phyloP scores from a whole-genome alignment of 345 rosid genomes.

The Corymbia maculata region DNA sequence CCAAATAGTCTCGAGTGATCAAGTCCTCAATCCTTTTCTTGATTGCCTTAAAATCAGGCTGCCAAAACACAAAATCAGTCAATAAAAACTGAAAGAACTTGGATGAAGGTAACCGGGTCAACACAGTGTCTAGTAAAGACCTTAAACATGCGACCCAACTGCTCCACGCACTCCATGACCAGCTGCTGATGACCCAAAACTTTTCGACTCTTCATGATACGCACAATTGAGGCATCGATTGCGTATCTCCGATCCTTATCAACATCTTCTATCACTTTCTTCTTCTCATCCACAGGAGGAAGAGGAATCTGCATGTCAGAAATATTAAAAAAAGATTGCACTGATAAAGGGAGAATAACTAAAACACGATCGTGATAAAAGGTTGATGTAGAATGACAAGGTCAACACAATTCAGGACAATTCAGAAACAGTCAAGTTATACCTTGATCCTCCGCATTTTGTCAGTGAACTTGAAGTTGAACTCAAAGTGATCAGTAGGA shows the following conservation, averaged over 20 bases:
- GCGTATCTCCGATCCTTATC: constrained; percentile 89
- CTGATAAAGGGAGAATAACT: background rate
- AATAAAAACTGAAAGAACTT: background rate
- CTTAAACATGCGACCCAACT: constrained; percentile 94
- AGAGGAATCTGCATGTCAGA: constrained; percentile 62
- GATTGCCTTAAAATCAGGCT: constrained; percentile 95
- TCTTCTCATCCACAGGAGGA: constrained; percentile 89
- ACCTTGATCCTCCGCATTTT: constrained; percentile 98
- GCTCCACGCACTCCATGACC: constrained; percentile 87
- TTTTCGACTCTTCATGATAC: constrained; percentile 95
- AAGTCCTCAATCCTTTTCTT: constrained; percentile 95
- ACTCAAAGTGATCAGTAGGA: constrained; percentile 48
- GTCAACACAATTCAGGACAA: background rate
- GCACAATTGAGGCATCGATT: constrained; percentile 94
- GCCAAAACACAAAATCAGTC: constrained; percentile 2
- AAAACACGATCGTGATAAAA: background rate
- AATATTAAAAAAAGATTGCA: background rate
- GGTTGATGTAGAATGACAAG: background rate
- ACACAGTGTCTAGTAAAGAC: constrained; percentile 10
- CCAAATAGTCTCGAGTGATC: constrained; percentile 80
- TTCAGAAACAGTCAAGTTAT: too few relatives aligned
- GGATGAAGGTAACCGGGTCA: background rate
- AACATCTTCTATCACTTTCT: constrained; percentile 87
- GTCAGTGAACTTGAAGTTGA: constrained; percentile 74
- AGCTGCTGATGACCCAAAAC: constrained; percentile 78